Percentiles rank a stretch among this genome's conserved stretches.
Evolutionary conservation across 371 early-diverging fungal species (phyloP).

Genomic region (Mucor circinelloides): DNA sequence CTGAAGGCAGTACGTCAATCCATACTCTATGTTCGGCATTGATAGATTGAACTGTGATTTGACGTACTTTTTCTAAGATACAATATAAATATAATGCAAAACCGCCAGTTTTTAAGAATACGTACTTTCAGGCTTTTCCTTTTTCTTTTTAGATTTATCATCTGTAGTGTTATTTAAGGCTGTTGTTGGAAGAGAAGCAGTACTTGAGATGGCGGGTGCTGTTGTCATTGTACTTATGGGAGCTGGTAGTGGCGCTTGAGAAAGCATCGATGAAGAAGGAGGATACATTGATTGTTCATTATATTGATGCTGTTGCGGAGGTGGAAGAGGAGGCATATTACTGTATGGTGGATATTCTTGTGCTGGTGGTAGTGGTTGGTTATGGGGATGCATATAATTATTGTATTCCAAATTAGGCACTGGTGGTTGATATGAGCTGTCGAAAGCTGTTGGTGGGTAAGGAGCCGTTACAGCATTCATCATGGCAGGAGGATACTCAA

Average conservation of each 20-base stretch:
- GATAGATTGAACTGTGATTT: slow-evolving; percentile 52
- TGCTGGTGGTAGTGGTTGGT: background rate
- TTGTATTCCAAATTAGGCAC: background rate
- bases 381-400: background rate
- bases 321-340: background rate
- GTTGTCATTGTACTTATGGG: background rate
- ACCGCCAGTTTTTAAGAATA: background rate
- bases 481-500: slow-evolving; percentile 1
- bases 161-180: background rate
- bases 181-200: background rate
- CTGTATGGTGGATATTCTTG: background rate
- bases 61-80: slow-evolving; percentile 32
- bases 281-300: background rate
- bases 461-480: background rate
- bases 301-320: background rate
- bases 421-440: background rate
- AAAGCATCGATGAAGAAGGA: background rate
- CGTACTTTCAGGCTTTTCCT: slow-evolving; percentile 10
- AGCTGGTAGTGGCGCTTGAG: background rate
- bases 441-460: background rate
- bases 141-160: slow-evolving; percentile 1
- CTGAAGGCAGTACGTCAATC: slow-evolving; percentile 50
- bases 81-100: background rate
- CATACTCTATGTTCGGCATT: slow-evolving; percentile 50
- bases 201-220: background rate